Conservation (phyloP, 1,284 basidiomycete genomes). For the Austroboletus rostrupii region DNA sequence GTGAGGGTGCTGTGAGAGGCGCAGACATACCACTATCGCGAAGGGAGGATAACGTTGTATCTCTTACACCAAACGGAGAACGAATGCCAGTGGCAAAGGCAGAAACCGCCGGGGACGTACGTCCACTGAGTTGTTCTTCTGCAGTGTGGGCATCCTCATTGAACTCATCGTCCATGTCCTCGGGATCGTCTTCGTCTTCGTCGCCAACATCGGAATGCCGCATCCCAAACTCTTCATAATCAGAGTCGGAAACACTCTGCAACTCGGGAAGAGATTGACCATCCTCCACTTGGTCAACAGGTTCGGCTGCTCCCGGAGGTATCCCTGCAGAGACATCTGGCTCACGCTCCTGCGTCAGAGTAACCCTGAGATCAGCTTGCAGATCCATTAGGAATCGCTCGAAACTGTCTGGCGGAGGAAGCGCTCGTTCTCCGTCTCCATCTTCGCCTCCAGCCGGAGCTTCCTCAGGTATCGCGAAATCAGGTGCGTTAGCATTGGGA, state of each 20-base stretch:
- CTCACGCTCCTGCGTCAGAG: slow-evolving; percentile 41
- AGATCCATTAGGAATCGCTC: slow-evolving; percentile 73
- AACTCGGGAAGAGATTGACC: slow-evolving; percentile 26
- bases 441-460: slow-evolving; percentile 8
- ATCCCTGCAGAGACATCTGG: slow-evolving; percentile 8
- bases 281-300: slow-evolving; percentile 18
- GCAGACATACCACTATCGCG: slow-evolving; percentile 3
- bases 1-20: slow-evolving; percentile 3
- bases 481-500: slow-evolving; percentile 8
- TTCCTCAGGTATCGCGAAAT: slow-evolving; percentile 8
- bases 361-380: slow-evolving; percentile 61
- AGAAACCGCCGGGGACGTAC: slow-evolving; percentile 27
- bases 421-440: slow-evolving; percentile 15
- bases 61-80: slow-evolving; percentile 11
- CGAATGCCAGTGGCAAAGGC: slow-evolving; percentile 16
- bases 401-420: slow-evolving; percentile 68
- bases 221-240: slow-evolving; percentile 23
- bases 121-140: slow-evolving; percentile 25
- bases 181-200: slow-evolving; percentile 13
- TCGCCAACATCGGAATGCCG: slow-evolving; percentile 15
- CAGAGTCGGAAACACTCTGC: slow-evolving; percentile 26
- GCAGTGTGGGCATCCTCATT: slow-evolving; percentile 19
- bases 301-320: slow-evolving; percentile 19
- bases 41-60: slow-evolving; percentile 7
- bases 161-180: slow-evolving; percentile 8